These are phyloP conservation scores for Plasmodium ovale DNA, from an alignment of 169 alveolate species.

Conservation along the genomic window DNA sequence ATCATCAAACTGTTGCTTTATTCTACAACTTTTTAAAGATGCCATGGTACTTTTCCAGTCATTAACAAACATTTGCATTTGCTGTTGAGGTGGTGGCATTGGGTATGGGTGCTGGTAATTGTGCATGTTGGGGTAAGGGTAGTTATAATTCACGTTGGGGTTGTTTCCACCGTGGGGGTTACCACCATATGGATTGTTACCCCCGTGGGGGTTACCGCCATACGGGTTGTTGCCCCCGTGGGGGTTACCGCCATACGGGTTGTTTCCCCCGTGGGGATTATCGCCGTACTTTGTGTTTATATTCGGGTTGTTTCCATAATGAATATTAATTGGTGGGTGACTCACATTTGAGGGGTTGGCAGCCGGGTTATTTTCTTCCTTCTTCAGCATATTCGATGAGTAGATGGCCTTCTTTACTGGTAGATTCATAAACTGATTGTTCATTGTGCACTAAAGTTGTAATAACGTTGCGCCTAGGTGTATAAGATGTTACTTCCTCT, in stretches of 20 bases:
- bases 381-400: conserved; percentile 6
- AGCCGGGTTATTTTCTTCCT: not conserved
- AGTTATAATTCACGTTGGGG: conserved; percentile 28
- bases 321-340: not conserved
- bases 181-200: not conserved
- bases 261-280: no score
- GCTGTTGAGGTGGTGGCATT: conserved; percentile 72
- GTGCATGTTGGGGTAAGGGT: conserved; percentile 56
- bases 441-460: conserved; percentile 14
- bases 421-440: conserved; percentile 22
- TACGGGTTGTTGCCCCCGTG: no score
- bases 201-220: no score
- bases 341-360: not conserved
- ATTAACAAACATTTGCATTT: conserved; percentile 56
- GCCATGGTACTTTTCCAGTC: conserved; percentile 60
- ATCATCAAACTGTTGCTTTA: conserved; percentile 59
- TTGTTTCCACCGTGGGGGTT: not conserved
- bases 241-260: no score
- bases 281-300: no score
- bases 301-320: not conserved
- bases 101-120: conserved; percentile 14
- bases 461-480: no score
- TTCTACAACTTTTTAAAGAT: conserved; percentile 56
- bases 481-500: no score
- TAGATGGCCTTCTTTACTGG: conserved; percentile 28